Evolutionary conservation across 768 basidiomycete genomes (phyloP).

Genomic region (Boletus patriciae): DNA sequence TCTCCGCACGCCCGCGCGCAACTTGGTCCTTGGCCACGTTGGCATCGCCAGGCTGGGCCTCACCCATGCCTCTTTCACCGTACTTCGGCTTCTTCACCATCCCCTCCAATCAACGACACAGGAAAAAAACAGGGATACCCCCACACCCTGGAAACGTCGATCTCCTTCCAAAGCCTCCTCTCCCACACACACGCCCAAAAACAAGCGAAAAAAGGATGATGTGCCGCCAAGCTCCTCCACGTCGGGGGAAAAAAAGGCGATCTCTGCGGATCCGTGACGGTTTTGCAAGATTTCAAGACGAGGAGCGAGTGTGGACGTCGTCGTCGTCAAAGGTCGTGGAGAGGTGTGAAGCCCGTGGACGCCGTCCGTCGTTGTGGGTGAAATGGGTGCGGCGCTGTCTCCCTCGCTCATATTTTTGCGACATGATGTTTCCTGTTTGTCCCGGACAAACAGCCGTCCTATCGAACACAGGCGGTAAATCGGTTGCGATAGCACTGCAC

Average conservation of each 20-base stretch:
- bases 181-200: background rate
- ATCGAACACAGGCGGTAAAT: background rate
- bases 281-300: slow-evolving; percentile 62
- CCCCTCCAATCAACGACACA: background rate
- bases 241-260: slow-evolving; percentile 36
- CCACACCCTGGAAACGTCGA: background rate
- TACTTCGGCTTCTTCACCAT: slow-evolving; percentile 25
- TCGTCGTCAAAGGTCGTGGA: slow-evolving; percentile 3
- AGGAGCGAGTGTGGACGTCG: background rate
- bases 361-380: slow-evolving; percentile 20
- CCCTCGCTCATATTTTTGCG: slow-evolving; percentile 35
- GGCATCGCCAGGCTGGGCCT: background rate
- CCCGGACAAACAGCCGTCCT: slow-evolving; percentile 30
- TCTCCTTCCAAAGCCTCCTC: background rate
- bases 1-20: slow-evolving; percentile 39
- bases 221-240: background rate
- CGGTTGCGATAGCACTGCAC: background rate
- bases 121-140: background rate
- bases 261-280: slow-evolving; percentile 66
- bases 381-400: slow-evolving; percentile 25
- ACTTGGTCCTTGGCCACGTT: slow-evolving; percentile 24
- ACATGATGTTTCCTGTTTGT: slow-evolving; percentile 38
- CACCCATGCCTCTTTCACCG: background rate
- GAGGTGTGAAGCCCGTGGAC: slow-evolving; percentile 11
- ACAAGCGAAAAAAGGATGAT: slow-evolving; percentile 1